These are phyloP conservation scores for Nicotiana knightiana DNA, from an alignment of 257 asterid genomes.

Conservation along the genomic window DNA sequence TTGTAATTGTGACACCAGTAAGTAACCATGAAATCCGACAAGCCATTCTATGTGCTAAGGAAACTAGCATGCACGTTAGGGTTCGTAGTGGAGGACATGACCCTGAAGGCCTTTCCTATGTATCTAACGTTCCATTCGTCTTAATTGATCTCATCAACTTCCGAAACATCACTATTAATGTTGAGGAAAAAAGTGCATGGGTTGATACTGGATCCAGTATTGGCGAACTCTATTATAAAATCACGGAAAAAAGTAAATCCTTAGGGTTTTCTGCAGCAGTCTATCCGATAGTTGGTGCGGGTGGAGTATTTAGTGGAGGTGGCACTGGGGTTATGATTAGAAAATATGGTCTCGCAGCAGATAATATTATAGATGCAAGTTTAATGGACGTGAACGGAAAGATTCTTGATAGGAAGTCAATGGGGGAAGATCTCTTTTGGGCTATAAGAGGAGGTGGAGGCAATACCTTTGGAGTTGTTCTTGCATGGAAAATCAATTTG, in stretches of 20 bases:
- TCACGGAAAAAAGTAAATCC: neutral
- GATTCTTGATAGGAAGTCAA: neutral
- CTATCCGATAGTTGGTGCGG: constrained; percentile 3
- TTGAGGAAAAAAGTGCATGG: constrained; percentile 5
- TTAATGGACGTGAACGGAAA: neutral
- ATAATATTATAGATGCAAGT: constrained; percentile 10
- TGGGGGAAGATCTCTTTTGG: constrained; percentile 12
- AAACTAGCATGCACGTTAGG: neutral
- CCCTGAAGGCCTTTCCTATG: constrained; percentile 11
- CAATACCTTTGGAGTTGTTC: constrained; percentile 9
- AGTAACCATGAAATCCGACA: neutral
- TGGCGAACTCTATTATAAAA: neutral
- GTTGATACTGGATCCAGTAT: constrained; percentile 11
- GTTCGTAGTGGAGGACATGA: constrained; percentile 14
- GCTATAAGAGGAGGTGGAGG: constrained; percentile 16
- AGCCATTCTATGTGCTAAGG: constrained; percentile 8
- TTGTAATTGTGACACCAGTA: constrained; percentile 7
- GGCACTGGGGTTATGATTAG: constrained; percentile 6
- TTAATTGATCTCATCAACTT: neutral
- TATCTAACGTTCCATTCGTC: neutral
- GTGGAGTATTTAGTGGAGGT: constrained; percentile 13
- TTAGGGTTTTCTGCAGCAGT: constrained; percentile 5
- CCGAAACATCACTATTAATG: neutral
- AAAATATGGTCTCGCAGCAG: constrained; percentile 12
- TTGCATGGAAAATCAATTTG: constrained; percentile 7